Evolutionary conservation across 345 rosid species (phyloP).

Genomic region (Combretum micranthum): DNA sequence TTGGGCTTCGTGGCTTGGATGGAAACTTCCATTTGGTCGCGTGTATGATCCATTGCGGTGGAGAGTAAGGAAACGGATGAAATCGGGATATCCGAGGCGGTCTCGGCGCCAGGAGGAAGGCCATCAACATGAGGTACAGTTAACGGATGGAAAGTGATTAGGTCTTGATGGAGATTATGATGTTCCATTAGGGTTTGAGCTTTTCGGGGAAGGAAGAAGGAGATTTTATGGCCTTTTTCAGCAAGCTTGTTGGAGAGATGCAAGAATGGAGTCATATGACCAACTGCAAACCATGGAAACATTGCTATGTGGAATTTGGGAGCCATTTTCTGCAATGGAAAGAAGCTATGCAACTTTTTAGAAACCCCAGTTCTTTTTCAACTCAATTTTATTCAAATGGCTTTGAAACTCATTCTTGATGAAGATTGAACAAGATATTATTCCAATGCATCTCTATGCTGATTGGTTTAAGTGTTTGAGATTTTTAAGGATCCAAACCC

Average conservation of each 20-base stretch:
- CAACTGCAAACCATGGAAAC: conserved; percentile 61
- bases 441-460: no score
- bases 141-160: conserved; percentile 27
- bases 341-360: no score
- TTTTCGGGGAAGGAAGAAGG: conserved; percentile 45
- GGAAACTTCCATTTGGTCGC: conserved; percentile 40
- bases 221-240: conserved; percentile 32
- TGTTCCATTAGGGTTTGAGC: conserved; percentile 26
- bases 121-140: conserved; percentile 37
- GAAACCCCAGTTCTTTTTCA: no score
- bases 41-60: conserved; percentile 51
- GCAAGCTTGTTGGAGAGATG: conserved; percentile 56
- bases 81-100: conserved; percentile 62
- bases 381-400: no score
- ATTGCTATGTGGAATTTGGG: conserved; percentile 28
- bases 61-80: conserved; percentile 31
- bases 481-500: no score
- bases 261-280: conserved; percentile 54
- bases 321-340: no score
- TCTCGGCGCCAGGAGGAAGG: conserved; percentile 66
- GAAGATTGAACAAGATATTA: no score
- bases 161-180: conserved; percentile 30
- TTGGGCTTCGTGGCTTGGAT: conserved; percentile 29
- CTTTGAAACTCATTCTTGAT: no score
- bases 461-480: no score